phyloP scores from a whole-genome alignment of 2,329 filamentous ascomycete species.

The Aureobasidium sp. region DNA sequence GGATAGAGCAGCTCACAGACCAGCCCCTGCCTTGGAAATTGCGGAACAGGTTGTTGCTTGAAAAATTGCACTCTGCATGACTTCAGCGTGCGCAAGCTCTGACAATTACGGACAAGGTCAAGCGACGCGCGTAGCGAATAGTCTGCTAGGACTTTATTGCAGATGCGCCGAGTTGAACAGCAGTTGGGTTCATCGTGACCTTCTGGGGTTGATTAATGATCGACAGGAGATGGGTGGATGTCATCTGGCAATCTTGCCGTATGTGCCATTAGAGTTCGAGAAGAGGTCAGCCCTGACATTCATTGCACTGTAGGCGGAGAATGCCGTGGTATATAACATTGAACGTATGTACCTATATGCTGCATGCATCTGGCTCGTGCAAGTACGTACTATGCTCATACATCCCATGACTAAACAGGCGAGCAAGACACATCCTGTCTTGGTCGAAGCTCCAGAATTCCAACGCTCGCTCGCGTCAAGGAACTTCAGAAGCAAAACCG shows the following conservation, averaged over 20 bases:
- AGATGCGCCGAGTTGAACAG: neutral
- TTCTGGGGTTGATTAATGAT: neutral
- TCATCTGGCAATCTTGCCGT: neutral
- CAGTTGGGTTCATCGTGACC: neutral
- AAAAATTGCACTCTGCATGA: too few species aligned
- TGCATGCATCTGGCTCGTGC: neutral
- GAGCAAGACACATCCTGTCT: neutral
- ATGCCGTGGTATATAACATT: neutral
- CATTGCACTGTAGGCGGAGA: neutral
- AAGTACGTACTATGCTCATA: neutral
- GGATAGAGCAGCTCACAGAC: neutral
- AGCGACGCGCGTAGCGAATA: neutral
- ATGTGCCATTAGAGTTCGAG: constrained; percentile 4
- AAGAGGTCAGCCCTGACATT: neutral
- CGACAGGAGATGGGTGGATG: neutral
- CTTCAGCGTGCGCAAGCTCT: neutral
- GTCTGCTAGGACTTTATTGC: neutral
- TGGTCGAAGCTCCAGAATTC: neutral
- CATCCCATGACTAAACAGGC: neutral
- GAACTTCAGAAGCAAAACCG: neutral
- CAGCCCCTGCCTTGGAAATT: neutral
- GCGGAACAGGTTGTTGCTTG: neutral
- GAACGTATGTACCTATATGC: neutral
- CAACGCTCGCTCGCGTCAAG: neutral
- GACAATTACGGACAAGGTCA: too few species aligned